Evolutionary conservation across 2,329 filamentous ascomycete species (phyloP).

Genomic region (Xylariaceae sp.): DNA sequence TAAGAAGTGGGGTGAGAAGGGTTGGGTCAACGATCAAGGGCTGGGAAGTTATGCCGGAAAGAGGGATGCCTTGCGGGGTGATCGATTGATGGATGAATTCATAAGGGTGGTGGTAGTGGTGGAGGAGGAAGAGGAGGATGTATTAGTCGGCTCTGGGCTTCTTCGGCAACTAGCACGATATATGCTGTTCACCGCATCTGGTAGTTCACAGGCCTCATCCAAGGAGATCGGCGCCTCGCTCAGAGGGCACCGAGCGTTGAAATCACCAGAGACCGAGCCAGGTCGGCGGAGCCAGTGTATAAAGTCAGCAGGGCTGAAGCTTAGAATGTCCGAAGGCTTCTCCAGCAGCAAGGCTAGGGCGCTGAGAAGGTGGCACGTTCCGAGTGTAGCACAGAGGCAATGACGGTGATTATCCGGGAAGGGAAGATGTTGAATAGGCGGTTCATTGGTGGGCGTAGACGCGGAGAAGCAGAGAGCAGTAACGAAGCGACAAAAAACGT

Average conservation of each 20-base stretch:
- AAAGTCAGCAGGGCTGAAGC: slow-evolving; percentile 9
- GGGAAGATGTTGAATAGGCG: slow-evolving; percentile 18
- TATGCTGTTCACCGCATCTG: slow-evolving; percentile 31
- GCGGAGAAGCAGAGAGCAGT: slow-evolving; percentile 18
- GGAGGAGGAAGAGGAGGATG: slow-evolving; percentile 15
- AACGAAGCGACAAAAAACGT: slow-evolving; percentile 16
- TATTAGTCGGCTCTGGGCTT: slow-evolving; percentile 37
- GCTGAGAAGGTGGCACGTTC: slow-evolving; percentile 18
- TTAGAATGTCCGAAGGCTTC: slow-evolving; percentile 17
- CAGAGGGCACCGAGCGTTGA: slow-evolving; percentile 25
- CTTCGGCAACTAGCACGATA: slow-evolving; percentile 38
- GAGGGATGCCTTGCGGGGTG: slow-evolving; percentile 45
- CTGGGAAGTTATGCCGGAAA: slow-evolving; percentile 42
- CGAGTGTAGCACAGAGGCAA: slow-evolving; percentile 28
- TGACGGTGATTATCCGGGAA: slow-evolving; percentile 33
- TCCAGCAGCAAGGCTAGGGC: slow-evolving; percentile 25
- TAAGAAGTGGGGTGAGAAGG: slow-evolving; percentile 40
- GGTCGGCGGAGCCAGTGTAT: not conserved
- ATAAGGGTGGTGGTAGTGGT: slow-evolving; percentile 38
- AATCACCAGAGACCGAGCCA: slow-evolving; percentile 9
- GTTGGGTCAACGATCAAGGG: slow-evolving; percentile 37
- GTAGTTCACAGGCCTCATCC: slow-evolving; percentile 23
- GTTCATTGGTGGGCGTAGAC: slow-evolving; percentile 25
- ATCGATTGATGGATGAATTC: slow-evolving; percentile 44
- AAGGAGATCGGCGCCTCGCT: slow-evolving; percentile 27